phyloP scores from a whole-genome alignment of 2,329 filamentous ascomycete species.

The Penicillium polonicum region DNA sequence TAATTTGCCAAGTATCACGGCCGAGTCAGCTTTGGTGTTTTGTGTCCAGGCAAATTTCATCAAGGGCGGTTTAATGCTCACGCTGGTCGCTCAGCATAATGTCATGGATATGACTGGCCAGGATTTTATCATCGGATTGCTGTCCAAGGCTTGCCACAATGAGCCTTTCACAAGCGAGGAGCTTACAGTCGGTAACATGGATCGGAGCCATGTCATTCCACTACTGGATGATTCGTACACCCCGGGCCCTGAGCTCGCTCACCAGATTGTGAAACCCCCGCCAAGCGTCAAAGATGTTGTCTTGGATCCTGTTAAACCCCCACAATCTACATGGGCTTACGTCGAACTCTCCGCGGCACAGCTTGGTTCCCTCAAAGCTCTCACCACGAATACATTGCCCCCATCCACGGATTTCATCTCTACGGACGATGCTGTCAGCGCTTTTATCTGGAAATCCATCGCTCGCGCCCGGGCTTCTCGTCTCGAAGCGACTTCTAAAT shows the following conservation, averaged over 20 bases:
- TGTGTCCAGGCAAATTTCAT: constrained; percentile 53
- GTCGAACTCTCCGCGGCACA: constrained; percentile 11
- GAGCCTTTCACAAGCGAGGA: constrained; percentile 50
- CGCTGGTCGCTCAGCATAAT: constrained; percentile 50
- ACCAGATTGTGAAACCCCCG: constrained; percentile 31
- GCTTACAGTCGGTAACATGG: constrained; percentile 43
- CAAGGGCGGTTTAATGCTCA: constrained; percentile 51
- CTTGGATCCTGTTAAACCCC: neutral
- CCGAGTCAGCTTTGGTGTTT: constrained; percentile 42
- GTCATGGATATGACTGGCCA: constrained; percentile 54
- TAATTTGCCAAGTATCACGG: constrained; percentile 29
- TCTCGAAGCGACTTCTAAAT: constrained; percentile 22
- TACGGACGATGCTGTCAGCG: constrained; percentile 54
- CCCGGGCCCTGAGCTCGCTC: constrained; percentile 40
- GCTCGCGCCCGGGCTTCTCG: constrained; percentile 43
- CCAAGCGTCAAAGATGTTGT: neutral
- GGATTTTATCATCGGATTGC: constrained; percentile 46
- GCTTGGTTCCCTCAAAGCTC: constrained; percentile 11
- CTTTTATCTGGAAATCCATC: constrained; percentile 52
- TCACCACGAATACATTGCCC: constrained; percentile 14
- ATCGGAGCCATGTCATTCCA: constrained; percentile 40
- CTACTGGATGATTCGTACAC: constrained; percentile 41
- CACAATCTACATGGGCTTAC: constrained; percentile 15
- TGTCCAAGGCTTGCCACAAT: constrained; percentile 49
- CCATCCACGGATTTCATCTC: constrained; percentile 43